Conservation (phyloP, 371 early-diverging fungal species). For the Phascolomyces articulosus region DNA sequence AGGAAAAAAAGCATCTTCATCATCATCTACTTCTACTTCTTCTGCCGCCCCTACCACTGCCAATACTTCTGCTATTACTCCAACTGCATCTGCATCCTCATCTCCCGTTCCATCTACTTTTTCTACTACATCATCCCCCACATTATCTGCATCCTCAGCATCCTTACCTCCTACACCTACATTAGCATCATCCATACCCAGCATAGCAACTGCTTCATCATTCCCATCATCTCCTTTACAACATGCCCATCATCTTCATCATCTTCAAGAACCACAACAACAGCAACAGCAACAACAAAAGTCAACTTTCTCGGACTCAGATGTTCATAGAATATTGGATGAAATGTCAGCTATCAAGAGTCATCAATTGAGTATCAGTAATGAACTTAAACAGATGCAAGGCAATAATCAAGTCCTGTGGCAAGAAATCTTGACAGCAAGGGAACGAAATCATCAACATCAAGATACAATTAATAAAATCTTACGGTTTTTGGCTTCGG, state of each 20-base stretch:
- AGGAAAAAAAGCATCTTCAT: no score
- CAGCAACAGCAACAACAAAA: background rate
- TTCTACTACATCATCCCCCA: background rate
- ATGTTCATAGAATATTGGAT: conserved; percentile 66
- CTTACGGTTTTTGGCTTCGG: conserved; percentile 76
- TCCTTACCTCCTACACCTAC: background rate
- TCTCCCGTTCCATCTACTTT: background rate
- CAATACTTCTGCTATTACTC: no score
- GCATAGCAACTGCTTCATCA: background rate
- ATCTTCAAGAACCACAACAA: background rate
- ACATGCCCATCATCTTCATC: background rate
- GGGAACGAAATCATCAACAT: conserved; percentile 82
- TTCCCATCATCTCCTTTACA: background rate
- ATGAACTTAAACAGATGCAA: conserved; percentile 85
- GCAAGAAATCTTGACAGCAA: conserved; percentile 78
- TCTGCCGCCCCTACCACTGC: no score
- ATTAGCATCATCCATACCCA: no score
- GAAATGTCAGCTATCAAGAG: conserved; percentile 88
- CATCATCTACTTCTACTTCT: no score
- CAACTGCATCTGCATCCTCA: no score
- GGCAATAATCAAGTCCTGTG: conserved; percentile 86
- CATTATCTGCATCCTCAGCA: background rate
- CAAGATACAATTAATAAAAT: conserved; percentile 94
- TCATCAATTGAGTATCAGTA: conserved; percentile 86
- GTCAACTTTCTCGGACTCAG: conserved; percentile 21